phyloP scores from a whole-genome alignment of 768 basidiomycete species.

The Rhizopogon vesiculosus region DNA sequence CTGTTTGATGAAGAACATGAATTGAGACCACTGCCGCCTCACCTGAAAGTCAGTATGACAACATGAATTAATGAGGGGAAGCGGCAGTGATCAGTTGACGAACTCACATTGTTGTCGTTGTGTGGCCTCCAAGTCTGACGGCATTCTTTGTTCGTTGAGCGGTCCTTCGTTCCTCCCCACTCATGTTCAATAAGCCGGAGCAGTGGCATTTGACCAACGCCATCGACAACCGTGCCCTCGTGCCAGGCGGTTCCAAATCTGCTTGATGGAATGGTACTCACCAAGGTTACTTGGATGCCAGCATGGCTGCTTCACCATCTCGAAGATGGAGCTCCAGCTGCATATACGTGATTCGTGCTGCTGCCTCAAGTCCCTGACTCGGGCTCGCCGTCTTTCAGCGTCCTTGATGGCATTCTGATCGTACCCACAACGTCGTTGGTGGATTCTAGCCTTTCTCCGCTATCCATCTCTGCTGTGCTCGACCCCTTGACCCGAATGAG shows the following conservation, averaged over 20 bases:
- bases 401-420: too few species aligned
- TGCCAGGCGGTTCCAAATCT: not conserved
- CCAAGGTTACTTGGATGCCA: not conserved
- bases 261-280: not conserved
- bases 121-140: not conserved
- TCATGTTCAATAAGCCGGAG: not conserved
- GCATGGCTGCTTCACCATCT: not conserved
- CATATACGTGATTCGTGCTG: conserved; percentile 58
- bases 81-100: too few species aligned
- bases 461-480: too few species aligned
- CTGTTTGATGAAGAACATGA: not conserved
- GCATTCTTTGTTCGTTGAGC: not conserved
- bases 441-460: too few species aligned
- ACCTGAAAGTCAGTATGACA: not conserved
- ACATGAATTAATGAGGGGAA: too few species aligned
- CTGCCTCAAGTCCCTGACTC: too few species aligned
- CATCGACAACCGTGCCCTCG: not conserved
- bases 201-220: not conserved
- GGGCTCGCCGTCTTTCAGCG: too few species aligned
- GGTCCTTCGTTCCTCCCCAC: not conserved
- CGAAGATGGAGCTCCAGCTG: not conserved
- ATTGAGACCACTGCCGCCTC: not conserved
- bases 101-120: not conserved
- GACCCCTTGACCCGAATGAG: too few species aligned
- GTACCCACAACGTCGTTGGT: too few species aligned